Evolutionary conservation across 306 rosid genomes (phyloP), one percentile per base, ranked within the genome.

Genomic region (Cicer chorassanicum): DNA sequence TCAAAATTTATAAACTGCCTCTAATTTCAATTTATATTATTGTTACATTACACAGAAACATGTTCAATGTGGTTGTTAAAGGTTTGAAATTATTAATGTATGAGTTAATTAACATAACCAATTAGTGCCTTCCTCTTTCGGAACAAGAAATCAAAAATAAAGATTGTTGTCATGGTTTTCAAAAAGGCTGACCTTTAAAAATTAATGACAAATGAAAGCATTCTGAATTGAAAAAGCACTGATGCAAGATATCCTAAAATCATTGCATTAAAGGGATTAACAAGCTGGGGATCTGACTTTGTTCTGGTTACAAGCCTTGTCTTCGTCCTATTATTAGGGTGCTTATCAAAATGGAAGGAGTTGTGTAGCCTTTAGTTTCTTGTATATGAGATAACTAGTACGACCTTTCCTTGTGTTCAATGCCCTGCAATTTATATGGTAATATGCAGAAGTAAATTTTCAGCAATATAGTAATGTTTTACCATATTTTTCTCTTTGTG

Each of bases 361-460:
- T 19, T 19, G 21, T 19, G 1, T 19, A 19, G 21, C 21, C 21
- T 19, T 19, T 19, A 19, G 51, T 46, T 46, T 46, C 51, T 3
- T 4, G 15, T 21, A n/a, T 7, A 13, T 9, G 18, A 14, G 14
- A 19, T 19, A 19, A 19, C 21, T 19, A 19, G 21, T 19, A 19
- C 1, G 1, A 19, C 21, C 21, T 19, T 63, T 44, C 51, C 46
- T 59, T 41, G 9, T 9, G 12, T 53, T 74, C 9, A n/a, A 8
- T 66, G 11, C 48, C 54, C 21, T 39, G 42, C 18, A 38, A 10
- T 36, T 21, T 49, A 4, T 21, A 63, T 13, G 69, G 57, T 21
- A 15, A 34, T 41, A 29, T 57, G 79, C 56, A 6, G 53, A 53
- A 75, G 68, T 72, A 48, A 49, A 34, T 16, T 71, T 70, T 59